Base-by-base conservation (phyloP, 1,284 basidiomycete species). In the Psilocybe mexicana region DNA sequence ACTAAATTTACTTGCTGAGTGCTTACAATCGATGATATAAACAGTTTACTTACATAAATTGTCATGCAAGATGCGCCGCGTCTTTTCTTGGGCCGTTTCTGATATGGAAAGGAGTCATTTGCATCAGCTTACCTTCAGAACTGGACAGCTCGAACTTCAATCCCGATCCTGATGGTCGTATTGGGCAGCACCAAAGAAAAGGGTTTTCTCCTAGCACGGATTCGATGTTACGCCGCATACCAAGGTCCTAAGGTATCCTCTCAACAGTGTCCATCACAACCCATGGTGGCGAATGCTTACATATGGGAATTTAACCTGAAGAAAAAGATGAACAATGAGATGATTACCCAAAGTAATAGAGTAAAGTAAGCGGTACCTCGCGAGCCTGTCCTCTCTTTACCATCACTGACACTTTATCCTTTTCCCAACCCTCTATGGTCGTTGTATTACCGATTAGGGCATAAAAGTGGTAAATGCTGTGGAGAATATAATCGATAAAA, bases 361-460 rank as follows among this genome's bases (percentile, higher is more conserved):
- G 5, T 43, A 28, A 68, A 79, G 26, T 18, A 18, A 18, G 18
- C 18, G 18, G 18, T 61, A 91, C 90, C 74, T 94, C 91, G 53
- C 81, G 84, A 61, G 98, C 90, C 73, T 91, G 92, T 1, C 96
- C 96, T 59, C 90, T 78, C 11, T 92, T 84, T 46, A 94, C 85
- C 65, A 98, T 82, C 0, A 87, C 92, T 3, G 93, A 89, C 0
- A 88, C 93, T 71, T 92, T 94, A 69, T 99, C 95, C 76, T 98
- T 98, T 72, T 99, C 97, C 93, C 94, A 97, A 0, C 92, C 87
- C 76, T 99, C 96, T 57, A 99, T 97, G 0, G 96, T 98, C 0
- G 96, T 99, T 10, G 89, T 89, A 71, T 99, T 99, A 23, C 82
- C 81, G 10, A 82, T 67, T n/a, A 96, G 73, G 50, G 86, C 83